Evolutionary conservation across 768 basidiomycete genomes (phyloP), one percentile per base, ranked within the genome.

Genomic region (Psilocybe tampanensis): DNA sequence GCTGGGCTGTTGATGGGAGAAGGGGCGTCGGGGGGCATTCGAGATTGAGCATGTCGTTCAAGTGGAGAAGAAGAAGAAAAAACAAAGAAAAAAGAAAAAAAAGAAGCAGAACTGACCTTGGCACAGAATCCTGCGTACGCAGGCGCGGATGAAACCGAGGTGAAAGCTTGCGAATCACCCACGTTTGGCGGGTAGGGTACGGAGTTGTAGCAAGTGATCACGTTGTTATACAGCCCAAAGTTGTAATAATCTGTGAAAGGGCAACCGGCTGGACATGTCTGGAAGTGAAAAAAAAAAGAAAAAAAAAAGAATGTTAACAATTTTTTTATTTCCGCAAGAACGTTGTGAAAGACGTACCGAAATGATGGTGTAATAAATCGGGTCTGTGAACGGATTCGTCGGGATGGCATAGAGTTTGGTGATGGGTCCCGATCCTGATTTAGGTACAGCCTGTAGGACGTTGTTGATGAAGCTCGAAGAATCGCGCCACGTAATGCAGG

Each of bases 111-210:
- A 54, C 48, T 15, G 15, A 56, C 63, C 58, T 60, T 63, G 44
- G 58, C 52, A 44, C 64, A 67, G 51, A 59, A 64, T 18, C 58
- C 60, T 21, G 54, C 54, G 47, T 64, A 62, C 33, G 55, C 55
- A 11, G 52, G 23, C 52, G 51, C 49, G 2, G 63, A 57, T 54
- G 60, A 52, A 32, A 44, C 57, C 59, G 61, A 54, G 41, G 61
- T 54, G 52, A 66, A 66, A 5, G 54, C 36, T 15, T 56, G 64
- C 8, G 64, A 64, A 32, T 64, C 60, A 18, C 66, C 64, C 21
- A 61, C 57, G 43, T 36, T 52, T 48, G 24, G 59, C 15, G 45
- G 23, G 45, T 47, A 29, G 3, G 45, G 52, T 9, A 51, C 39
- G 1, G 51, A 55, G 54, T 56, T 58, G 51, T 60, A 63, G 45